phyloP scores from a whole-genome alignment of 306 rosid genomes.

The Quercus ilex region DNA sequence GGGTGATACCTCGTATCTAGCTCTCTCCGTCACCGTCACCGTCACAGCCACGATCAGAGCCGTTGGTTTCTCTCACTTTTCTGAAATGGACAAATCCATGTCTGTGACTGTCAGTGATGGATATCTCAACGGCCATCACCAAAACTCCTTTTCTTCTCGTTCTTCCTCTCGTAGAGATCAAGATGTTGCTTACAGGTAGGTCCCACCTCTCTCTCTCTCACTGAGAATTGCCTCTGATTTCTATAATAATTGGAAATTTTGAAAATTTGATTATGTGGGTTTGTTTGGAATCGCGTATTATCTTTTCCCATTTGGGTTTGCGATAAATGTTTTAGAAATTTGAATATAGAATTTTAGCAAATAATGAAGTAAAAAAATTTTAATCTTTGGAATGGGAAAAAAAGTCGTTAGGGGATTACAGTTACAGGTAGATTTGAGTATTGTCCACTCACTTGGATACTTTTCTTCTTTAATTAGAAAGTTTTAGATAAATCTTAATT shows the following conservation, averaged over 20 bases:
- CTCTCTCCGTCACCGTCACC: constrained; percentile 3
- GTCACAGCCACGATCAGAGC: constrained; percentile 4
- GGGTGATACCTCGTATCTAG: too few species aligned
- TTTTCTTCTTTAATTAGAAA: not conserved
- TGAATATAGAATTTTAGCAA: not conserved
- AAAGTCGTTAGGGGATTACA: not conserved
- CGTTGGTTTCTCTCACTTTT: constrained; percentile 4
- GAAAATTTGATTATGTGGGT: not conserved
- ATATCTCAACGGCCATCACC: constrained; percentile 26
- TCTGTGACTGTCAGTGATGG: constrained; percentile 28
- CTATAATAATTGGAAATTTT: not conserved
- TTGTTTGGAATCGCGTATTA: not conserved
- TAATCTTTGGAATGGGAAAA: not conserved
- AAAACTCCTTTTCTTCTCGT: constrained; percentile 21
- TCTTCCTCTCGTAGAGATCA: constrained; percentile 52
- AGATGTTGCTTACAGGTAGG: constrained; percentile 95
- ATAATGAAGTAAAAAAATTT: not conserved
- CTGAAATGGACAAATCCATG: constrained; percentile 41
- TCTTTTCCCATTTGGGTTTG: not conserved
- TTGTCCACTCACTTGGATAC: not conserved
- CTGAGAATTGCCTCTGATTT: not conserved
- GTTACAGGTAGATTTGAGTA: not conserved
- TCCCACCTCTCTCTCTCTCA: constrained; percentile 19
- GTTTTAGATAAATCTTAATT: not conserved
- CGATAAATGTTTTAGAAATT: not conserved